Conservation (phyloP, 1,284 basidiomycete species). For the Malassezia brasiliensis region DNA sequence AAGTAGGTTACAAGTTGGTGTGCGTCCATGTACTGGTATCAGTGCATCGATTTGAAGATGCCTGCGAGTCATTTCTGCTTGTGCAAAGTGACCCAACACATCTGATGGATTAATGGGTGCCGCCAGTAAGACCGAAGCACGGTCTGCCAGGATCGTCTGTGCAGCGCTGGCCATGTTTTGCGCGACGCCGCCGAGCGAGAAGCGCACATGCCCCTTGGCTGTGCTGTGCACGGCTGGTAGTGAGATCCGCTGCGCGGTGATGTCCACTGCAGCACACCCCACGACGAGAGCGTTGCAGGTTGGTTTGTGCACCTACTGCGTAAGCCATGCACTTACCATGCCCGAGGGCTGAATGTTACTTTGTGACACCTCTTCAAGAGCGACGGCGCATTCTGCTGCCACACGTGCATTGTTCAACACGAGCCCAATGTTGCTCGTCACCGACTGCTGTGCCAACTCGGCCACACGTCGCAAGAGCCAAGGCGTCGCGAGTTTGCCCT, state of each 20-base stretch:
- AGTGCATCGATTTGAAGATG: conserved; percentile 79
- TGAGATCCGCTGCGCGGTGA: conserved; percentile 25
- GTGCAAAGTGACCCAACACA: conserved; percentile 52
- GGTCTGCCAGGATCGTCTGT: conserved; percentile 55
- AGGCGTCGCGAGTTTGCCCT: conserved; percentile 86
- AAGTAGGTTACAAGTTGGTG: conserved; percentile 69
- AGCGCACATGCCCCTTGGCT: conserved; percentile 62
- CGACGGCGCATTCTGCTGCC: conserved; percentile 70
- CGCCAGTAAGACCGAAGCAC: conserved; percentile 43
- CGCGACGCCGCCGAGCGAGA: conserved; percentile 80
- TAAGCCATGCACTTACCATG: background rate
- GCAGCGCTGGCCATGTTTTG: conserved; percentile 88
- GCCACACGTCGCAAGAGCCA: conserved; percentile 80
- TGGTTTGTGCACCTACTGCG: background rate
- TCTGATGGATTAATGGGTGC: conserved; percentile 48
- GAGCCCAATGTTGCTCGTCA: conserved; percentile 65
- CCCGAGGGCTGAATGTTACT: too few relatives aligned
- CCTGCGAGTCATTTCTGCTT: conserved; percentile 54
- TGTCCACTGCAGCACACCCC: conserved; percentile 40
- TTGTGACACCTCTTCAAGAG: conserved; percentile 31
- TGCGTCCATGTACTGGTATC: conserved; percentile 54
- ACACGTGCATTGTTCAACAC: conserved; percentile 83
- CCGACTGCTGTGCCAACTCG: conserved; percentile 63
- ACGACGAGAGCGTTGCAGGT: conserved; percentile 24
- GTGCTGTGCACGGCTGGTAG: conserved; percentile 51